Conservation (phyloP, 306 rosid species). For the Dalbergia oliveri region DNA sequence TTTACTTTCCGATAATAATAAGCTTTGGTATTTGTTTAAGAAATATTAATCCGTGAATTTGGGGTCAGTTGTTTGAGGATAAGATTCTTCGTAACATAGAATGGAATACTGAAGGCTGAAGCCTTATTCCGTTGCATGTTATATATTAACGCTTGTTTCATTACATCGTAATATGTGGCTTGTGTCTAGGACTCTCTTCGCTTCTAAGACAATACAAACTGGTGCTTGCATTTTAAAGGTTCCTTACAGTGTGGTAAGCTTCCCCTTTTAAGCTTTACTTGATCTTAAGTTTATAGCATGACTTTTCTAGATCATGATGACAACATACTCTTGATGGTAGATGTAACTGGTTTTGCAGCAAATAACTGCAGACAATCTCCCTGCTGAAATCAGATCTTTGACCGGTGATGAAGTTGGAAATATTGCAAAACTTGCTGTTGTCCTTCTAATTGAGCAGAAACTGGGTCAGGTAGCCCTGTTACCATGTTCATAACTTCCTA, state of each 20-base stretch:
- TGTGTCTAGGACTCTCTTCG: constrained; percentile 64
- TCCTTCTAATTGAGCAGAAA: constrained; percentile 69
- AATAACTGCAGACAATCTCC: constrained; percentile 67
- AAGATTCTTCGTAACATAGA: neutral
- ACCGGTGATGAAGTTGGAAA: constrained; percentile 59
- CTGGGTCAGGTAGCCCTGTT: constrained; percentile 55
- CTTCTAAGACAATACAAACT: constrained; percentile 63
- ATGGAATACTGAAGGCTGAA: neutral
- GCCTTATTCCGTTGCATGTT: neutral
- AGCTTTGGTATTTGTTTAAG: neutral
- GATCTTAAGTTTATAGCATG: neutral
- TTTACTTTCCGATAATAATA: neutral
- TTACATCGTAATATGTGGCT: constrained; percentile 6
- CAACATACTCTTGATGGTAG: constrained; percentile 15
- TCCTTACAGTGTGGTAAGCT: constrained; percentile 72
- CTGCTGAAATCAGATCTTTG: constrained; percentile 54
- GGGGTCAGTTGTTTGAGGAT: constrained; percentile 21
- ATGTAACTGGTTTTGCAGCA: constrained; percentile 64
- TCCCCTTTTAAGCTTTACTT: neutral
- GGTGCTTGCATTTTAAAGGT: constrained; percentile 78
- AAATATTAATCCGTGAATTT: neutral
- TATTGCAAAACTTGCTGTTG: constrained; percentile 68
- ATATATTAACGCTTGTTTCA: neutral
- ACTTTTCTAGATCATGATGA: neutral
- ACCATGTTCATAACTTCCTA: neutral